These are phyloP conservation scores for Pseudogymnoascus sp. DNA, from an alignment of 2,329 filamentous ascomycete species.

Conservation along the genomic window DNA sequence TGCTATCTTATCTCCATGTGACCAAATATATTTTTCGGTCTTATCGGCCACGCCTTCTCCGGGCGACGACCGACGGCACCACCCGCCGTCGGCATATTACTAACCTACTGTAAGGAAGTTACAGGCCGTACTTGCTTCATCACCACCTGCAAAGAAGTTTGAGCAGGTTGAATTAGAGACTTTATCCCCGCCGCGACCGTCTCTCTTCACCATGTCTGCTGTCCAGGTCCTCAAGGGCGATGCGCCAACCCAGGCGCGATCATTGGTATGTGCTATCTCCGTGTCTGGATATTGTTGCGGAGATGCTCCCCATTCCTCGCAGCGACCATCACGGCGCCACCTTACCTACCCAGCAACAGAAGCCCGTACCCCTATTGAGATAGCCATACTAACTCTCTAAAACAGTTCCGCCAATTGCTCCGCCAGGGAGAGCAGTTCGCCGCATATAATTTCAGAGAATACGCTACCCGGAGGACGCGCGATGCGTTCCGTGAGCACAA, in stretches of 20 bases:
- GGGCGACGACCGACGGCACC: background rate
- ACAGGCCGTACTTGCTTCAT: background rate
- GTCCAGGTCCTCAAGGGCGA: conserved; percentile 22
- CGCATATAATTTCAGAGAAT: conserved; percentile 96
- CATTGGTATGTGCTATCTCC: conserved; percentile 22
- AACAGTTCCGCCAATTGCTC: conserved; percentile 82
- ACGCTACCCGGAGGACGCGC: conserved; percentile 80
- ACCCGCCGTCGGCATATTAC: background rate
- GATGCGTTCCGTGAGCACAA: conserved; percentile 84
- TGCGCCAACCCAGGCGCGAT: conserved; percentile 24
- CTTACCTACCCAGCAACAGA: background rate
- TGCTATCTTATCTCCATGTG: background rate
- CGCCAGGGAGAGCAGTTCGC: conserved; percentile 81
- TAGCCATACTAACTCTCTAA: background rate
- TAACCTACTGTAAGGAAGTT: background rate
- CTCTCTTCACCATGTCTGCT: conserved; percentile 22
- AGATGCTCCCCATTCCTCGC: background rate
- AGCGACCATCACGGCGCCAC: background rate
- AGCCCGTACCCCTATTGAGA: background rate
- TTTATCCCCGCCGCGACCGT: background rate
- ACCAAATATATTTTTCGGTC: background rate
- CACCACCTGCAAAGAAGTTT: background rate
- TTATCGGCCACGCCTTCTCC: background rate
- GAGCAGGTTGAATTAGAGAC: background rate
- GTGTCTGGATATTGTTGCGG: background rate